phyloP scores from a whole-genome alignment of 495 filamentous ascomycete genomes.

The Cairneyella variabilis region DNA sequence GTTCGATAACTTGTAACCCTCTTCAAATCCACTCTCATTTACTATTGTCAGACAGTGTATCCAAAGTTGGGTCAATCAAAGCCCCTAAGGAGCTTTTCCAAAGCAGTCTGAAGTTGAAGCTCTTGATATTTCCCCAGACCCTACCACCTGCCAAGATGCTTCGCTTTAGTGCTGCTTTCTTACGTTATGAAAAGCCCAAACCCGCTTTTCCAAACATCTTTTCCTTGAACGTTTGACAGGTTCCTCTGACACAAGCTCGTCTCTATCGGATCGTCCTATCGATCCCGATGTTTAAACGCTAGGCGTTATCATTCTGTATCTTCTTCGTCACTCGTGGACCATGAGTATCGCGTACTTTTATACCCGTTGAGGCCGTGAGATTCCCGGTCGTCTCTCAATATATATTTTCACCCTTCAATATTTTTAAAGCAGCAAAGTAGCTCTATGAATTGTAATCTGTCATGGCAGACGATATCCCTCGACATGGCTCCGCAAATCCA shows the following conservation, averaged over 20 bases:
- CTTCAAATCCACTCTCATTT: no score
- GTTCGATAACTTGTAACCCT: no score
- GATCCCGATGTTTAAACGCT: slow-evolving; percentile 16
- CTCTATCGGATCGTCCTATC: slow-evolving; percentile 4
- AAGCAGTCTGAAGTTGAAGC: neutral
- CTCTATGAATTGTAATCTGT: neutral
- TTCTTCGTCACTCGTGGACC: neutral
- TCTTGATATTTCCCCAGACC: neutral
- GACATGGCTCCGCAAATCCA: slow-evolving; percentile 20
- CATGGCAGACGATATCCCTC: neutral
- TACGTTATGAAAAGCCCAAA: slow-evolving; percentile 19
- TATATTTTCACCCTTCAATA: neutral
- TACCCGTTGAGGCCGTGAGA: neutral
- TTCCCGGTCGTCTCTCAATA: neutral
- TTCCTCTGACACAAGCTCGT: slow-evolving; percentile 11
- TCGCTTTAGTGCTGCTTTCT: neutral
- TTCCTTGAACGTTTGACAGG: slow-evolving; percentile 9
- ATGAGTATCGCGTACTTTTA: neutral
- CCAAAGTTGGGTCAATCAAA: no score
- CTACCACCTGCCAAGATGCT: neutral
- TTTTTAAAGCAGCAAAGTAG: neutral
- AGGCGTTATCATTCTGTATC: slow-evolving; percentile 10
- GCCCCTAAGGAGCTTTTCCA: no score
- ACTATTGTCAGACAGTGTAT: no score
- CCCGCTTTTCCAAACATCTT: neutral